Evolutionary conservation across 2,329 filamentous ascomycete genomes (phyloP).

Genomic region (Magnaporthiopsis rhizophila): DNA sequence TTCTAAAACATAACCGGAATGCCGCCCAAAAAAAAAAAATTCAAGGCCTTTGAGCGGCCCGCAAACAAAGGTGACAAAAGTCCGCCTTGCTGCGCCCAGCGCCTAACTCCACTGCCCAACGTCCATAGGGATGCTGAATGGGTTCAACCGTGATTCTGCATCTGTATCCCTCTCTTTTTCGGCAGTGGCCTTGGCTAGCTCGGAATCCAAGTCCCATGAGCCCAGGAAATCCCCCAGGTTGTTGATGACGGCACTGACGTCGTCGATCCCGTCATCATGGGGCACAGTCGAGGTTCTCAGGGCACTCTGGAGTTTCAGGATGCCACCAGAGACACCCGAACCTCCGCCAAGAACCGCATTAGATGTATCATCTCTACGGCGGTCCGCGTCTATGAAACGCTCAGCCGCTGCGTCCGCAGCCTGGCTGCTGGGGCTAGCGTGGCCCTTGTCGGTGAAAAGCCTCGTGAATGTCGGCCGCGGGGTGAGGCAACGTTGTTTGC

Average conservation of each 20-base stretch:
- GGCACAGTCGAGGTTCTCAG: not conserved
- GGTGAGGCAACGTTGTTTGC: not conserved
- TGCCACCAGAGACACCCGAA: not conserved
- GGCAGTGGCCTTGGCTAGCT: slow-evolving; percentile 23
- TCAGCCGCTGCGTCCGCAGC: slow-evolving; percentile 38
- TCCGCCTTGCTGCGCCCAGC: too few relatives aligned
- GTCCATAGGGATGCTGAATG: not conserved
- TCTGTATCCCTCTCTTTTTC: slow-evolving; percentile 12
- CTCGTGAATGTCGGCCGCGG: not conserved
- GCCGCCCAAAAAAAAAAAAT: too few relatives aligned
- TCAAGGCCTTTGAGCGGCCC: too few relatives aligned
- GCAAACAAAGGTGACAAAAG: not conserved
- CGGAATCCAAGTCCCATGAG: slow-evolving; percentile 27
- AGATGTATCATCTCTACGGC: not conserved
- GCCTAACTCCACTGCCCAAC: not conserved
- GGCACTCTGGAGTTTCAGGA: not conserved
- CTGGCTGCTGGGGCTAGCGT: slow-evolving; percentile 24
- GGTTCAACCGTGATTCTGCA: not conserved
- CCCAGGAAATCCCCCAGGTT: slow-evolving; percentile 38
- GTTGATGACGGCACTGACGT: slow-evolving; percentile 36
- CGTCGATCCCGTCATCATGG: slow-evolving; percentile 22
- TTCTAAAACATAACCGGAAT: not conserved
- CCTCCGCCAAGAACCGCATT: not conserved
- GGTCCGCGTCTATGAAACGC: slow-evolving; percentile 40
- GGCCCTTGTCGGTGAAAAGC: not conserved